Evolutionary conservation across 495 filamentous ascomycete species (phyloP), one percentile per base, ranked within the genome.

Genomic region (Xylaria curta): DNA sequence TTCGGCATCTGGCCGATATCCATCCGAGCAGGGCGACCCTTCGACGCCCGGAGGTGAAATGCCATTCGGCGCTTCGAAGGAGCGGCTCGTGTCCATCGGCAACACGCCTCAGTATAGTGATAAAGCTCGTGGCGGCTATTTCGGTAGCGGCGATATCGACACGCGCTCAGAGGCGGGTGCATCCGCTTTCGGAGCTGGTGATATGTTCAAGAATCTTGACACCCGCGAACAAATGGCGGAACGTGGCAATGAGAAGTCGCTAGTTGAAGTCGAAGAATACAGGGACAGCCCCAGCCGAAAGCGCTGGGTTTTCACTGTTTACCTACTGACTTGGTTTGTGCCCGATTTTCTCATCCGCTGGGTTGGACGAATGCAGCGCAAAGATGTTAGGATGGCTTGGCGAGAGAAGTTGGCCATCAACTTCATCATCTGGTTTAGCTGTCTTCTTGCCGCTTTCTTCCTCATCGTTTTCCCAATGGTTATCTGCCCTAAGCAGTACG

Each of bases 391-490:
- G 56, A 86, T 91, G 73, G 96, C 96, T 3, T 99, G 96, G 96
- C 88, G 96, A 71, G 96, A 99, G 79, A 99, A 99, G 86, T 81
- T 98, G 68, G 96, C 96, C 44, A 99, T 99, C 87, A 99, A 99
- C 85, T 81, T 98, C 74, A 88, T 98, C 81, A 99, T 99, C 78
- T 99, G 96, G 96, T 87, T 95, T 72, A 86, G 85, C 76, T 98
- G 96, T 81, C 83, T 82, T 59, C 83, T 92, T 73, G 89, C 93
- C 3, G 86, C 92, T 58, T 99, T 98, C 86, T 93, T 99, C 86
- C 89, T 92, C 78, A 90, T 98, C 68, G 87, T 89, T 75, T 97
- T 99, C 80, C 96, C 96, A 21, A 82, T 85, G 73, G 83, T 98
- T 68, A 91, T 99, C 76, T 99, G 96, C 82, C 96, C 96, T 0